A percentile compares a stretch with the other conserved stretches of the same genome.
Evolutionary conservation across 179 eudicot genomes (phyloP).

Genomic region (Spergularia azorica): DNA sequence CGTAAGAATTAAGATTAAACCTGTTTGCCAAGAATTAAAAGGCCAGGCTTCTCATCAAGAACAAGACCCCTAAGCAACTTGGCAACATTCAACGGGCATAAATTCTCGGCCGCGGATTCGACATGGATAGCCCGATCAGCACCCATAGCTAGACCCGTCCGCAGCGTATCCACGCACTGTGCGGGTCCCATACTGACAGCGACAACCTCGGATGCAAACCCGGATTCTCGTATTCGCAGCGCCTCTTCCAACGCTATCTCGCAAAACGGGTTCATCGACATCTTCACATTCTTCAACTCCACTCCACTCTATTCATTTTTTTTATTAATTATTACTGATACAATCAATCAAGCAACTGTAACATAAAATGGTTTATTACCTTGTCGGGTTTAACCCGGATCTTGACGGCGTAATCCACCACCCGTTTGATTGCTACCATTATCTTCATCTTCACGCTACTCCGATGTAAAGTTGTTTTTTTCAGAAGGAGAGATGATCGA

Average conservation of each 20-base stretch:
- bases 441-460: slow-evolving; percentile 61
- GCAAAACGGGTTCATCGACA: slow-evolving; percentile 99
- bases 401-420: slow-evolving; percentile 93
- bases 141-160: slow-evolving; percentile 97
- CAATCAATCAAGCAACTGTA: not conserved
- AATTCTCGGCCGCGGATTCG: slow-evolving; percentile 32
- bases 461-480: too few relatives aligned
- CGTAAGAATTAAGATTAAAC: slow-evolving; percentile 23
- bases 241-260: slow-evolving; percentile 96
- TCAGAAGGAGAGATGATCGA: too few relatives aligned
- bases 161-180: slow-evolving; percentile 81
- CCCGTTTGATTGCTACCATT: slow-evolving; percentile 85
- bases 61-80: slow-evolving; percentile 80
- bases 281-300: slow-evolving; percentile 80
- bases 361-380: slow-evolving; percentile 33
- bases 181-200: slow-evolving; percentile 82
- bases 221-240: slow-evolving; percentile 63
- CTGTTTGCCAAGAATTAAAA: slow-evolving; percentile 89
- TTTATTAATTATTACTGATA: not conserved
- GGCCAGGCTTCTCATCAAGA: slow-evolving; percentile 66
- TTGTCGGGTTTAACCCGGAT: slow-evolving; percentile 90
- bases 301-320: slow-evolving; percentile 63
- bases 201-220: slow-evolving; percentile 82
- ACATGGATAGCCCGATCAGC: slow-evolving; percentile 95
- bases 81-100: slow-evolving; percentile 71